These are phyloP conservation scores for Neurospora sp. DNA, from an alignment of 2,329 filamentous ascomycete species.

Conservation along the genomic window DNA sequence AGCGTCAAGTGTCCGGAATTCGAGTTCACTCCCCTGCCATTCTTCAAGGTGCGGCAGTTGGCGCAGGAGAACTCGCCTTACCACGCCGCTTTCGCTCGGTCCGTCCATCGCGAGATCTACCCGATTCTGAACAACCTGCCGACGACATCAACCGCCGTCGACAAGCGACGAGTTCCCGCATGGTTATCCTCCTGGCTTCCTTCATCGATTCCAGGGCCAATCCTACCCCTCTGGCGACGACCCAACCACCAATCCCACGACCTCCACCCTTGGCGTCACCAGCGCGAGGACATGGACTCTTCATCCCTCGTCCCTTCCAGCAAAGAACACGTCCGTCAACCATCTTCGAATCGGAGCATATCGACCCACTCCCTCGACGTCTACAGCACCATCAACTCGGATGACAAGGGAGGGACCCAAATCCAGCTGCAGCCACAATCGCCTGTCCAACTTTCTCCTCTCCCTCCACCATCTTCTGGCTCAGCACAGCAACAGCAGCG, in stretches of 20 bases:
- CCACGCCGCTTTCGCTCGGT: constrained; percentile 48
- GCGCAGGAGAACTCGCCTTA: constrained; percentile 44
- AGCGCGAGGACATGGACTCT: neutral
- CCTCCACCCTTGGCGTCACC: neutral
- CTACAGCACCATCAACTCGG: neutral
- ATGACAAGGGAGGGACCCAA: neutral
- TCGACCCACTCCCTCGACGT: neutral
- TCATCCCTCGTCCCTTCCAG: neutral
- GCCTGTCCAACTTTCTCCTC: neutral
- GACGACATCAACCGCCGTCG: constrained; percentile 10
- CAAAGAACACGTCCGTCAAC: neutral
- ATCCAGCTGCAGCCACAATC: neutral
- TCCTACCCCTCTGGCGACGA: neutral
- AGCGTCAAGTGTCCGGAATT: constrained; percentile 40
- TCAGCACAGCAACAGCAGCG: neutral
- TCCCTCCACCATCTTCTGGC: neutral
- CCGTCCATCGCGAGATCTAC: constrained; percentile 51
- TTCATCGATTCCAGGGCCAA: neutral
- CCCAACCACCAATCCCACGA: neutral
- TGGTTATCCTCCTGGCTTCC: neutral
- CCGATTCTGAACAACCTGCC: constrained; percentile 31
- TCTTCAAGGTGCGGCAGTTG: constrained; percentile 59
- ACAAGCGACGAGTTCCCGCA: neutral
- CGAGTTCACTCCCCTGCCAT: constrained; percentile 50
- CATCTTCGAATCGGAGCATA: neutral